Base-by-base conservation (phyloP, 1,284 basidiomycete species). In the Cryptococcus sp. region DNA sequence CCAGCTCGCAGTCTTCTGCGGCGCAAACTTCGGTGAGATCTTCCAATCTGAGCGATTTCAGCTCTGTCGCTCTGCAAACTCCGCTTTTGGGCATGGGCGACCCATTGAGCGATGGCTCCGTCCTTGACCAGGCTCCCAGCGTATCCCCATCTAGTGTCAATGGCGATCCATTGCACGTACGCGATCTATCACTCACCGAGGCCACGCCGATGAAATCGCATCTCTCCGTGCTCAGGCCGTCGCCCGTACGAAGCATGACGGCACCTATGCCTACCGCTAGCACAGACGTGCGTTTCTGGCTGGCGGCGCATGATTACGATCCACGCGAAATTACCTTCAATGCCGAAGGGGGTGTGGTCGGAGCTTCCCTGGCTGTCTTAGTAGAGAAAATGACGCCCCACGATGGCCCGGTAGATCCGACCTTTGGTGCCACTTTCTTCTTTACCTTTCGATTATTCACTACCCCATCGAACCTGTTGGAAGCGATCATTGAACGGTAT, bases 341-440 rank as follows among this genome's bases (percentile, higher is more conserved):
- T 75, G 83, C 83, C 46, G 93, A 98, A 17, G 93, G 93, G 2
- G 85, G 87, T 59, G 85, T 99, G 20, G 89, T 94, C 8, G 94
- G 94, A 25, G 96, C 93, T 1, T 93, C 93, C 2, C 80, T 99
- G 55, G 83, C 84, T 16, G 93, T 89, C 2, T 81, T 99, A 44
- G 87, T 98, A 10, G 93, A 95, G 78, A 92, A 91, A 79, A 89
- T 99, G 87, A 95, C 94, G n/a, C 91, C 93, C 2, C 91, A 95
- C 71, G 91, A 93, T 69, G 87, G 87, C 49, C 77, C 79, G 57
- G 89, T 91, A 34, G 93, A 98, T 67, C 82, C 87, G 17, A 85
- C 86, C 0, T 93, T 97, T 72, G 84, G 87, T 23, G 85, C 87
- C 1, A 88, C 94, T 17, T 98, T 99, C 81, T 95, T 94, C 82